Percentiles rank a stretch among this genome's conserved stretches.
phyloP scores from a whole-genome alignment of 164 flowering plant genomes.

The Macadamia tetraphylla region DNA sequence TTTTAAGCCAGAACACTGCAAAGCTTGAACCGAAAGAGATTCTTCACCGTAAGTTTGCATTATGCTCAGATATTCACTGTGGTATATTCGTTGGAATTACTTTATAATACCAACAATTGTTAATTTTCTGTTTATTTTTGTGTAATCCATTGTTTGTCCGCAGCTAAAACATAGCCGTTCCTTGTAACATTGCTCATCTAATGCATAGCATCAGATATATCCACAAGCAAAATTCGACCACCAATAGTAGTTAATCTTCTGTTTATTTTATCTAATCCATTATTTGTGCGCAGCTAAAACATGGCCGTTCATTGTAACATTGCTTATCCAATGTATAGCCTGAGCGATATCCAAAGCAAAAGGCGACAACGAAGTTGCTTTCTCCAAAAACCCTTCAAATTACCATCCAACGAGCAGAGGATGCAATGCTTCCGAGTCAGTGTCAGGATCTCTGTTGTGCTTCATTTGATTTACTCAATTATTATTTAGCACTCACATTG shows the following conservation, averaged over 20 bases:
- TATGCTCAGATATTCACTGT: not conserved
- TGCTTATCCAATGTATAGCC: conserved; percentile 56
- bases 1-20: conserved; percentile 20
- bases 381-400: conserved; percentile 69
- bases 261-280: not conserved
- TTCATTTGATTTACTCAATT: not conserved
- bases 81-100: not conserved
- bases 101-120: no score
- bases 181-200: no score
- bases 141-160: no score
- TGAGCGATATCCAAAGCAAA: conserved; percentile 63
- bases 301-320: conserved; percentile 77
- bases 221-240: no score
- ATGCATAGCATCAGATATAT: no score
- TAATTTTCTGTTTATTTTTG: not conserved
- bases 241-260: no score
- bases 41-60: conserved; percentile 48
- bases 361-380: conserved; percentile 46
- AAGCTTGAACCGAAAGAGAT: conserved; percentile 29
- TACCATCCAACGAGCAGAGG: conserved; percentile 66
- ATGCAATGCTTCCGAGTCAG: conserved; percentile 45
- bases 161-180: not conserved
- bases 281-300: conserved; percentile 64
- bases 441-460: not conserved
- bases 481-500: not conserved